Evolutionary conservation across 441 rosid genomes (phyloP).

Genomic region (Jatropha podagrica): DNA sequence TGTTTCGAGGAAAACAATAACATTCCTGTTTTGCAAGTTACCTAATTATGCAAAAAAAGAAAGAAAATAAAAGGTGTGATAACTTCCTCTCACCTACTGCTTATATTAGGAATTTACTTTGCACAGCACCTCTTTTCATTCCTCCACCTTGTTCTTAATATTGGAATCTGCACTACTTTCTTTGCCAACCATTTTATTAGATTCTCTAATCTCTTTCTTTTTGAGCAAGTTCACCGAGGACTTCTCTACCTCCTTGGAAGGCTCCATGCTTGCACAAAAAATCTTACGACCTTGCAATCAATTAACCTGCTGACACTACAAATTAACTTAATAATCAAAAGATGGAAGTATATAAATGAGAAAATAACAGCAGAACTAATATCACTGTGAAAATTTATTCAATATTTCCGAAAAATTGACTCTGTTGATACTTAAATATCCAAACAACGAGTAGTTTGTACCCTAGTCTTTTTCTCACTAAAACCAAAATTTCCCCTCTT

Average conservation of each 20-base stretch:
- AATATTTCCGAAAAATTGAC: background rate
- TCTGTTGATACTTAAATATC: background rate
- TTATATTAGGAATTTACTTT: no score
- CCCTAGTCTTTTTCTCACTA: background rate
- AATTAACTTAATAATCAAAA: background rate
- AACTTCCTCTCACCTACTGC: background rate
- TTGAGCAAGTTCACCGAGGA: conserved; percentile 1
- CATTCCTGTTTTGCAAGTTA: background rate
- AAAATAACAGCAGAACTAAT: background rate
- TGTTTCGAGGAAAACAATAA: no score
- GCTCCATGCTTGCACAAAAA: background rate
- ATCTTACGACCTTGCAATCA: background rate
- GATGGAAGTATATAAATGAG: background rate
- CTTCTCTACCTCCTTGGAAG: background rate
- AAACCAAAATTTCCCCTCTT: background rate
- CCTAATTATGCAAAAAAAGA: no score
- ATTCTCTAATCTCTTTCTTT: conserved; percentile 16
- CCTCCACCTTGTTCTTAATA: conserved; percentile 13
- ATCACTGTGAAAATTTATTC: background rate
- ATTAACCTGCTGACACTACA: background rate
- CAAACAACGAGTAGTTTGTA: background rate
- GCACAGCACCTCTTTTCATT: background rate
- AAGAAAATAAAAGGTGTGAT: background rate
- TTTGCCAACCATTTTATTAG: conserved; percentile 14
- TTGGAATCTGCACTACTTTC: conserved; percentile 8